A percentile compares a stretch with the other conserved stretches of the same genome.
Evolutionary conservation across 148 eudicot genomes (phyloP).

Genomic region (Hydrangea macrophylla): DNA sequence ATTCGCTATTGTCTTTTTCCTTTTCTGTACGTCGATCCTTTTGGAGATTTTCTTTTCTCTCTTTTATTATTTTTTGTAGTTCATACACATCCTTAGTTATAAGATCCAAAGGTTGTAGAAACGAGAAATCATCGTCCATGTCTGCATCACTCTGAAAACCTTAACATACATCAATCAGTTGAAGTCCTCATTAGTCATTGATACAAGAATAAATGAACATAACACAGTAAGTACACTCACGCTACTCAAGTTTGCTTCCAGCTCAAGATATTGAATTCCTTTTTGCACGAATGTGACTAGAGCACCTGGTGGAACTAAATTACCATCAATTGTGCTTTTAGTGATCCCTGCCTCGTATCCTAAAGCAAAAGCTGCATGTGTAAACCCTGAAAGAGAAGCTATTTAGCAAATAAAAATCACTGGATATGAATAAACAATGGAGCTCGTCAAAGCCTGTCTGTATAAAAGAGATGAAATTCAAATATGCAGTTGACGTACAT

Average conservation of each 20-base stretch:
- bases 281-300: conserved; percentile 66
- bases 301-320: conserved; percentile 70
- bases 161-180: conserved; percentile 15
- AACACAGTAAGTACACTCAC: conserved; percentile 32
- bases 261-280: conserved; percentile 67
- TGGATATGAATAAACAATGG: background rate
- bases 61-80: conserved; percentile 51
- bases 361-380: conserved; percentile 66
- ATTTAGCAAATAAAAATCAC: conserved; percentile 6
- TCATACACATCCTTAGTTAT: conserved; percentile 65
- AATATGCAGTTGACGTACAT: background rate
- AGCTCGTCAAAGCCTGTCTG: background rate
- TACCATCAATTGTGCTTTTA: conserved; percentile 56
- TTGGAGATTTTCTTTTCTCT: conserved; percentile 37
- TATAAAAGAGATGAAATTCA: background rate
- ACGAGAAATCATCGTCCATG: conserved; percentile 58
- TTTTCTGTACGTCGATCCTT: conserved; percentile 38
- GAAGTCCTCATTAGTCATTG: conserved; percentile 5
- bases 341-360: conserved; percentile 67
- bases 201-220: background rate
- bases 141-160: conserved; percentile 53
- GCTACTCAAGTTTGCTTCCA: conserved; percentile 58
- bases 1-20: conserved; percentile 31
- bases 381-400: conserved; percentile 41
- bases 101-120: conserved; percentile 66